Conservation (phyloP, 1,284 basidiomycete genomes). For the Pseudozyma pruni region DNA sequence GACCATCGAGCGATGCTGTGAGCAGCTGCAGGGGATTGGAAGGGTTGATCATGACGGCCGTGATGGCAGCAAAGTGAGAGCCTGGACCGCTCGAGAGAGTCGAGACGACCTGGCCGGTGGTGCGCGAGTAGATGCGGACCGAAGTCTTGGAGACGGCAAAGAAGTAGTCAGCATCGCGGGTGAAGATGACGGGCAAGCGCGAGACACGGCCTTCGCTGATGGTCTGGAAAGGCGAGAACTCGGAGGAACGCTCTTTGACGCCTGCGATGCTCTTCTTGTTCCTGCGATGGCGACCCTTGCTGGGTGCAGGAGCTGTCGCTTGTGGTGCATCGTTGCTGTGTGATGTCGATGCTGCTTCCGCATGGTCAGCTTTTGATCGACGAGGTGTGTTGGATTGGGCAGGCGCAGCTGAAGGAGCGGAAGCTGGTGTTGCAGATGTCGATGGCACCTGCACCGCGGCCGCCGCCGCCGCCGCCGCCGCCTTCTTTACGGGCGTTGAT, state of each 20-base stretch:
- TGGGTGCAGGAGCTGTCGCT: conserved; percentile 14
- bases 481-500: conserved; percentile 27
- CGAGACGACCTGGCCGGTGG: conserved; percentile 61
- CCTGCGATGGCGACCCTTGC: conserved; percentile 21
- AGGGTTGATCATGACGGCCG: conserved; percentile 82
- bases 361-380: conserved; percentile 1
- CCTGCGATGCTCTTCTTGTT: conserved; percentile 21
- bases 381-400: conserved; percentile 11
- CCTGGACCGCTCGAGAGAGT: conserved; percentile 54
- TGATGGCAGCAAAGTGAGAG: conserved; percentile 68
- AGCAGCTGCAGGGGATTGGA: conserved; percentile 89
- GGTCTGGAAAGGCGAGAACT: conserved; percentile 40
- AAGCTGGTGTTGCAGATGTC: conserved; percentile 1
- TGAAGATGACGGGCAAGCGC: conserved; percentile 43
- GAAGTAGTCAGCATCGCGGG: conserved; percentile 57
- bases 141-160: conserved; percentile 58
- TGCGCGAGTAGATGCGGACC: conserved; percentile 59
- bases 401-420: neutral
- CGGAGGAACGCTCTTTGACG: conserved; percentile 18
- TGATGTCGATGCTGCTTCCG: conserved; percentile 5
- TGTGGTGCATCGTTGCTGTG: conserved; percentile 9
- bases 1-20: conserved; percentile 84
- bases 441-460: conserved; percentile 12
- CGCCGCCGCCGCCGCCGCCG: conserved; percentile 10
- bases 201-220: conserved; percentile 46